Evolutionary conservation across 306 rosid genomes (phyloP), one percentile per base, ranked within the genome.

Genomic region (Lotus japonicus): DNA sequence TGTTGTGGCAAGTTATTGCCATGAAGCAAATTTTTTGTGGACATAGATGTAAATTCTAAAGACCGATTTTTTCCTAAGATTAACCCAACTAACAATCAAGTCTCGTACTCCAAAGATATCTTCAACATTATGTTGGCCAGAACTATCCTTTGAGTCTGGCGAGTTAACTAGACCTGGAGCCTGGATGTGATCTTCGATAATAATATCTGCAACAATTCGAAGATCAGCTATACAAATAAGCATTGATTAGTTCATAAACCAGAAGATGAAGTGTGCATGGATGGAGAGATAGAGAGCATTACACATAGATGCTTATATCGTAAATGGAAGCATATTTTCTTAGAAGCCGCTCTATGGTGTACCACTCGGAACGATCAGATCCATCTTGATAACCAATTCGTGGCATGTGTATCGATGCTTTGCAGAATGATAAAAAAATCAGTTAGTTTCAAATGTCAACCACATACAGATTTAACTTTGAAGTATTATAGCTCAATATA

Each of bases 401-500:
- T 7, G 98, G 97, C 97, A 92, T 90, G 85, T 88, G 98, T 54
- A 92, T 86, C 49, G 94, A 90, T 50, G 98, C 98, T 92, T 70
- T 55, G 51, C 7, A 44, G 41, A 61, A 70, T 58, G 36, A 53
- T 61, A n/a, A 11, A 70, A 16, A 45, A 11, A 14, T 68, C 63
- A 83, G 65, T 46, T 0, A 18, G 44, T 43, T 68, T 44, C 18
- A 74, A 38, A 35, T 18, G 18, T 6, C 5, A 68, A 62, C 18
- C 52, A 57, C 14, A 21, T 8, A 21, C 21, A 45, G 38, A 31
- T 81, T 65, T 19, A 55, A 16, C 10, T 10, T 46, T 45, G 6
- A 66, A 72, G 59, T 38, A 66, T 8, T n/a, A n/a, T n/a, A n/a
- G n/a, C n/a, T n/a, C n/a, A n/a, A n/a, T n/a, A n/a, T n/a, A n/a